Evolutionary conservation across 768 basidiomycete genomes (phyloP).

Genomic region (Strobilomyces dryophilus): DNA sequence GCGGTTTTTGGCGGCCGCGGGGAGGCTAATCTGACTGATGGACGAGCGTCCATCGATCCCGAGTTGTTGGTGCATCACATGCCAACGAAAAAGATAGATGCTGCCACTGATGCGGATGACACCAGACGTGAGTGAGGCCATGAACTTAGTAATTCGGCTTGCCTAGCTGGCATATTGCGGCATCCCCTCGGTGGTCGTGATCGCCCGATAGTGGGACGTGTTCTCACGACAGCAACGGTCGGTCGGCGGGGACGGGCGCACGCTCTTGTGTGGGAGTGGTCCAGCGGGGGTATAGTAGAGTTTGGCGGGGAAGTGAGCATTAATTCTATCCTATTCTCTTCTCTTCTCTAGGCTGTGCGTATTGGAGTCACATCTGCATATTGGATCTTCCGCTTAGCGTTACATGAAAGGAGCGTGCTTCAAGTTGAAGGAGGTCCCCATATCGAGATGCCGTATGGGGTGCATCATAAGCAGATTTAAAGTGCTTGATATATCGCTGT

Average conservation of each 20-base stretch:
- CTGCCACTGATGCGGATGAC: conserved; percentile 12
- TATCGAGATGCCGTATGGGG: conserved; percentile 33
- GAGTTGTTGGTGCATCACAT: conserved; percentile 23
- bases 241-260: not conserved
- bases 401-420: conserved; percentile 33
- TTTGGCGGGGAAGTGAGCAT: conserved; percentile 9
- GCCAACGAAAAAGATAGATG: conserved; percentile 15
- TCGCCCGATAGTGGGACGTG: conserved; percentile 4
- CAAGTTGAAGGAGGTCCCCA: conserved; percentile 18
- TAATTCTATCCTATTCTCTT: conserved; percentile 6
- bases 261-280: not conserved
- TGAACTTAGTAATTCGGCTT: conserved; percentile 20
- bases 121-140: conserved; percentile 7
- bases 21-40: conserved; percentile 22
- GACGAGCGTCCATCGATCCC: conserved; percentile 13
- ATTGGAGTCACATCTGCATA: conserved; percentile 31
- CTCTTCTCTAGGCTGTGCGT: conserved; percentile 23
- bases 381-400: conserved; percentile 34
- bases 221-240: conserved; percentile 12
- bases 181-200: conserved; percentile 15
- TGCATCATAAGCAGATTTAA: conserved; percentile 33
- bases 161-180: conserved; percentile 16
- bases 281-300: conserved; percentile 10
- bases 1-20: conserved; percentile 6
- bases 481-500: conserved; percentile 31